Percentiles rank a stretch among this genome's conserved stretches.
phyloP scores from a whole-genome alignment of 139 green algal genomes.

The Coccomyxa sp. region DNA sequence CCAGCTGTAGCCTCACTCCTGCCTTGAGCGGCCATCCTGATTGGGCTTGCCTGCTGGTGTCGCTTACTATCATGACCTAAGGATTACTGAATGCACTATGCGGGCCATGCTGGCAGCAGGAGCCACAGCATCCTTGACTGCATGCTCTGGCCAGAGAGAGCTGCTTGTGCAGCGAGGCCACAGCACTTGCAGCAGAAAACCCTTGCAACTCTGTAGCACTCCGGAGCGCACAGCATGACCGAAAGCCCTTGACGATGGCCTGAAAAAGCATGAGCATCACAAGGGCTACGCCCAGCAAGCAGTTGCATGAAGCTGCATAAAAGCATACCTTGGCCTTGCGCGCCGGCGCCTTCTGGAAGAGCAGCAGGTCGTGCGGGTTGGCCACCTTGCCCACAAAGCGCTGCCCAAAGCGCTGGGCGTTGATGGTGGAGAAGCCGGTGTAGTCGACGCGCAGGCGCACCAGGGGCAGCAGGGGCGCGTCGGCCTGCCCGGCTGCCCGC shows the following conservation, averaged over 20 bases:
- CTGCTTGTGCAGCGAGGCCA: not conserved
- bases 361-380: conserved; percentile 94
- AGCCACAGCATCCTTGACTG: not conserved
- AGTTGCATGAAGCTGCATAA: not conserved
- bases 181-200: not conserved
- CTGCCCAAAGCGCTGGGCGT: conserved; percentile 91
- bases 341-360: conserved; percentile 75
- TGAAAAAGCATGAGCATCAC: not conserved
- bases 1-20: not conserved
- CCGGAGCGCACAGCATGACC: not conserved
- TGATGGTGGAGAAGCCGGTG: conserved; percentile 94
- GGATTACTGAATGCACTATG: not conserved
- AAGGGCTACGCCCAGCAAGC: not conserved
- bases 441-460: conserved; percentile 90
- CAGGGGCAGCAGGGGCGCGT: conserved; percentile 52
- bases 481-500: not conserved
- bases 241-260: not conserved
- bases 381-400: conserved; percentile 94
- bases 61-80: not conserved
- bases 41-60: not conserved
- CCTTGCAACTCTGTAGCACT: not conserved
- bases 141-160: no score
- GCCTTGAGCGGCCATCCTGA: not conserved
- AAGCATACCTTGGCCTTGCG: conserved; percentile 8
- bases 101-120: no score